Evolutionary conservation across 345 rosid genomes (phyloP).

Genomic region (Murraya koenigii): DNA sequence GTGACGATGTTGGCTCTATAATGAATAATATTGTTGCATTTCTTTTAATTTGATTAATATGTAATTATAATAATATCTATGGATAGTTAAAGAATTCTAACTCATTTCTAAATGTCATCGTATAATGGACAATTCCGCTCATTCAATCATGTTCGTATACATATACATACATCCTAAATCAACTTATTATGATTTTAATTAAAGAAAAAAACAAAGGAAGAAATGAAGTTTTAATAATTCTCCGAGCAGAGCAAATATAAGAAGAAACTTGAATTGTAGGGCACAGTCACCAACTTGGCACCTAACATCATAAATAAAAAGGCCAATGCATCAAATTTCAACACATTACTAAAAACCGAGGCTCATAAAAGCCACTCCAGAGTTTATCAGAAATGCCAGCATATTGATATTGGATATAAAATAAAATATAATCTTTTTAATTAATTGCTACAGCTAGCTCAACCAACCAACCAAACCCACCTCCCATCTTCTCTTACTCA

Average conservation of each 20-base stretch:
- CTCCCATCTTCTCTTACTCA: not conserved
- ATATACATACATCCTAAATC: too few species aligned
- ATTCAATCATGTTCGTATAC: too few species aligned
- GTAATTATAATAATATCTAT: too few species aligned
- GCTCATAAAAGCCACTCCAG: not conserved
- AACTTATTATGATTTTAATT: too few species aligned
- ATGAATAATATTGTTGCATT: too few species aligned
- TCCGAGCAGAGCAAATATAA: not conserved
- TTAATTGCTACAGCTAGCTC: slow-evolving; percentile 33
- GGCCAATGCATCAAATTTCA: not conserved
- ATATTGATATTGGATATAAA: too few species aligned
- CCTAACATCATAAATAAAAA: not conserved
- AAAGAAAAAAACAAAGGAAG: too few species aligned
- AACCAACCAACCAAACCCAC: slow-evolving; percentile 27
- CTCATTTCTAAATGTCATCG: too few species aligned
- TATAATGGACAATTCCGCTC: too few species aligned
- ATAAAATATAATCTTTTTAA: not conserved
- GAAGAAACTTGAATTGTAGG: not conserved
- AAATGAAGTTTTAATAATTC: too few species aligned
- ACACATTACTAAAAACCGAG: not conserved
- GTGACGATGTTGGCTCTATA: fast-evolving
- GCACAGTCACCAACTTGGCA: not conserved
- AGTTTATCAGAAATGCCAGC: not conserved
- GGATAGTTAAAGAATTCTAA: too few species aligned
- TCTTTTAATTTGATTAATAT: too few species aligned